A percentile compares a stretch with the other conserved stretches of the same genome.
Conservation (phyloP, 495 filamentous ascomycete species). For the Tuber indicum region DNA sequence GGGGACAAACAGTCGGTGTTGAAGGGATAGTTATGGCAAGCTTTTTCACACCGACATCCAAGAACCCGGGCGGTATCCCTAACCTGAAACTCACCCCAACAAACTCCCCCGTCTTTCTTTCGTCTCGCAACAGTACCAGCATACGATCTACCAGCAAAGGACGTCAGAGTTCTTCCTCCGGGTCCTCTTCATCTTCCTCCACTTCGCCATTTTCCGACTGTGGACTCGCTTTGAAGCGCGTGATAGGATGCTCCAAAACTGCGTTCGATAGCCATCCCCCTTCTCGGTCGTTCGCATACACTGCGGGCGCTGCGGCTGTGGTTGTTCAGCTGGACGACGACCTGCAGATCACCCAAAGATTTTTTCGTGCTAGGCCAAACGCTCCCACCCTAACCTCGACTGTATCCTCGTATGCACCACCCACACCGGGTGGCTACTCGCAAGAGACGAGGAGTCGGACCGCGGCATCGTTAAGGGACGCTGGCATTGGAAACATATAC, state of each 20-base stretch:
- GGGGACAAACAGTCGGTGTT: slow-evolving; percentile 29
- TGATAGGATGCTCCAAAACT: slow-evolving; percentile 76
- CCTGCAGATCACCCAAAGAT: slow-evolving; percentile 66
- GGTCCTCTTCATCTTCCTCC: slow-evolving; percentile 28
- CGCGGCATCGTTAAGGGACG: slow-evolving; percentile 53
- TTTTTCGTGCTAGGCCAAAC: slow-evolving; percentile 81
- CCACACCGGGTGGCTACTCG: slow-evolving; percentile 56
- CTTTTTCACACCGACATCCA: slow-evolving; percentile 37
- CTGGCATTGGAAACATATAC: slow-evolving; percentile 46
- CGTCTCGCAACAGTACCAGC: slow-evolving; percentile 44
- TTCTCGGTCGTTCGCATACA: slow-evolving; percentile 70
- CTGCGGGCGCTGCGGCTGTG: slow-evolving; percentile 87
- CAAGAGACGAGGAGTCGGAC: slow-evolving; percentile 58
- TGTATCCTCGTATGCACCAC: slow-evolving; percentile 47
- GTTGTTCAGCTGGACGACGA: slow-evolving; percentile 73
- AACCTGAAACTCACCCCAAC: slow-evolving; percentile 69
- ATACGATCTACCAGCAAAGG: slow-evolving; percentile 56
- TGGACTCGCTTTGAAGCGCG: slow-evolving; percentile 65
- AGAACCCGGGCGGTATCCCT: slow-evolving; percentile 34
- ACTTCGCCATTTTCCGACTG: slow-evolving; percentile 37
- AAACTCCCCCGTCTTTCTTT: slow-evolving; percentile 64
- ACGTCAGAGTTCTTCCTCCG: slow-evolving; percentile 33
- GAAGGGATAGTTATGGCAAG: slow-evolving; percentile 38
- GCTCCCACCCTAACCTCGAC: slow-evolving; percentile 51
- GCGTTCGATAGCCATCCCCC: slow-evolving; percentile 76